Conservation (phyloP, 2,329 filamentous ascomycete genomes). For the Ophiostoma sp. region DNA sequence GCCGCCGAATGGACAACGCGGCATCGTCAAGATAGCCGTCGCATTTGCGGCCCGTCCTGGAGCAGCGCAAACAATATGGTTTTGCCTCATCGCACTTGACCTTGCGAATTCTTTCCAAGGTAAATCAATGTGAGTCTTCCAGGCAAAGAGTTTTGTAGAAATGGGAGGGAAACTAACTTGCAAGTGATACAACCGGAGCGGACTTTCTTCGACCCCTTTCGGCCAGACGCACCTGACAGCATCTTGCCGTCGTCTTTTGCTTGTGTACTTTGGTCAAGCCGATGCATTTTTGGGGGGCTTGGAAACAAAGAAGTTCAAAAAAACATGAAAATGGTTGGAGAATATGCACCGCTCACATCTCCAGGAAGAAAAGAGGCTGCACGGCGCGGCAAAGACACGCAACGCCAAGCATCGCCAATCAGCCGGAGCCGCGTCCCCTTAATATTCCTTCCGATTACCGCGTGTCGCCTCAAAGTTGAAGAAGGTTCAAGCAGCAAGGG, state of each 20-base stretch:
- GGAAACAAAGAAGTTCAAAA: not conserved
- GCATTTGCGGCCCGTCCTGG: conserved; percentile 56
- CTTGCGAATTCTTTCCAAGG: conserved; percentile 48
- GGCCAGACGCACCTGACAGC: conserved; percentile 14
- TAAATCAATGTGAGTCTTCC: not conserved
- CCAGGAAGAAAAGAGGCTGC: not conserved
- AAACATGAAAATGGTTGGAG: not conserved
- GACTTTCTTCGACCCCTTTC: conserved; percentile 49
- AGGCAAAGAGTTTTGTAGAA: not conserved
- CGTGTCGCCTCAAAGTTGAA: not conserved
- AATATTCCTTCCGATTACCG: not conserved
- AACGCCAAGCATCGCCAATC: not conserved
- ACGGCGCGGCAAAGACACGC: not conserved
- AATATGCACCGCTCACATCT: not conserved
- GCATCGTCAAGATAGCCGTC: conserved; percentile 51
- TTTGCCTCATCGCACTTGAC: conserved; percentile 60
- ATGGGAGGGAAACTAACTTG: conserved; percentile 52
- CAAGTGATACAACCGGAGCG: conserved; percentile 56
- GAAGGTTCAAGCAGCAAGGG: no score
- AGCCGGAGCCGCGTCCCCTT: not conserved
- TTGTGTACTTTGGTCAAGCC: not conserved
- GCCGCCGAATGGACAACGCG: conserved; percentile 33
- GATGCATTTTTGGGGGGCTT: not conserved
- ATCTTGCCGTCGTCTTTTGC: not conserved
- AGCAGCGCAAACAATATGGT: conserved; percentile 54